Conservation (phyloP, 2,329 filamentous ascomycete genomes). For the Tolypocladium tropicale region DNA sequence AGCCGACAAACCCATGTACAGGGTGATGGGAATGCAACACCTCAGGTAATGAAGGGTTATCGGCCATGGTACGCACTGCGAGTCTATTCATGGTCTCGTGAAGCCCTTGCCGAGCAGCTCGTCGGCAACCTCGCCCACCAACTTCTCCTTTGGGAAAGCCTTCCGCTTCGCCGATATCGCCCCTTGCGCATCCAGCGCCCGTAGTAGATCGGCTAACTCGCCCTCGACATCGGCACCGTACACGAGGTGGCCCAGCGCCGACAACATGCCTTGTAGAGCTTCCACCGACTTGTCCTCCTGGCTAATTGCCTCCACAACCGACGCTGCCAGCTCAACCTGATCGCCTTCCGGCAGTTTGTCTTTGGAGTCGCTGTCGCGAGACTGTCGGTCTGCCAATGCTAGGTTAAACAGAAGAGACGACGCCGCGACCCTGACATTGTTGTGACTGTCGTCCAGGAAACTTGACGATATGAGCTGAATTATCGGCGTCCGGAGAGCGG, state of each 20-base stretch:
- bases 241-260: constrained; percentile 65
- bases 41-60: background rate
- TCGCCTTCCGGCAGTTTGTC: constrained; percentile 56
- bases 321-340: constrained; percentile 74
- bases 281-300: constrained; percentile 54
- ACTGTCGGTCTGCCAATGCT: constrained; percentile 56
- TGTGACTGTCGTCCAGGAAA: constrained; percentile 66
- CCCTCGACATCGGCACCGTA: constrained; percentile 62
- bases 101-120: constrained; percentile 43
- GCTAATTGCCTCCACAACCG: constrained; percentile 62
- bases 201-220: constrained; percentile 70
- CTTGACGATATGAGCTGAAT: constrained; percentile 64
- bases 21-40: background rate
- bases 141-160: constrained; percentile 43
- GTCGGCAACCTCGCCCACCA: constrained; percentile 44
- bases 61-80: background rate
- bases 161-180: constrained; percentile 50
- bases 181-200: constrained; percentile 62
- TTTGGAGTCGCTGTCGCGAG: constrained; percentile 44
- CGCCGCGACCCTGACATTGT: constrained; percentile 68
- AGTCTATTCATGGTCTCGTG: constrained; percentile 19
- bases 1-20: too few species aligned
- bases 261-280: constrained; percentile 64
- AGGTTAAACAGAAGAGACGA: constrained; percentile 80
- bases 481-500: constrained; percentile 43